Evolutionary conservation across 495 filamentous ascomycete species (phyloP).

Genomic region (Evernia prunastri): DNA sequence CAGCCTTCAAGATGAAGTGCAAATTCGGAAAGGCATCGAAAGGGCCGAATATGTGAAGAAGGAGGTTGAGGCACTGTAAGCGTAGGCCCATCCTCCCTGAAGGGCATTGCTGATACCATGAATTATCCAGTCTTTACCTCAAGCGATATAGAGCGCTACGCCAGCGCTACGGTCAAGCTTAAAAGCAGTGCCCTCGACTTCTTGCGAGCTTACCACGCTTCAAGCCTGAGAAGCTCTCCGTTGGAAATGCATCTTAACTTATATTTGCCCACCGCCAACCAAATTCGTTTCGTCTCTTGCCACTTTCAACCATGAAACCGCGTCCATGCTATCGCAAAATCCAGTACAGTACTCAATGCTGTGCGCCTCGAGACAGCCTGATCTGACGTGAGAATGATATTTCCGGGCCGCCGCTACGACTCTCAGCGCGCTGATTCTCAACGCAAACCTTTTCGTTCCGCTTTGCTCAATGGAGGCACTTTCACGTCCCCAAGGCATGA

Average conservation of each 20-base stretch:
- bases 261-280: conserved; percentile 82
- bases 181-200: conserved; percentile 27
- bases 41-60: conserved; percentile 86
- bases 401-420: conserved; percentile 15
- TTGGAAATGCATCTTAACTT: conserved; percentile 72
- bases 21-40: conserved; percentile 69
- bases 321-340: conserved; percentile 83
- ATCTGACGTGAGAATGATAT: conserved; percentile 49
- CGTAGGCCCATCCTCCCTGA: conserved; percentile 23
- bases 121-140: conserved; percentile 70
- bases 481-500: conserved; percentile 84
- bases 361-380: conserved; percentile 72
- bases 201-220: conserved; percentile 90
- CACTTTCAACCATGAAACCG: conserved; percentile 74
- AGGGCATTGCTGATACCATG: conserved; percentile 21
- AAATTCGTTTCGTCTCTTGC: conserved; percentile 87
- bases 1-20: conserved; percentile 58
- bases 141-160: conserved; percentile 87
- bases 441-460: neutral
- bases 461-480: conserved; percentile 17
- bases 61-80: conserved; percentile 92
- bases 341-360: conserved; percentile 74
- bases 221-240: conserved; percentile 88
- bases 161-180: conserved; percentile 43
- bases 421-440: neutral